Percentiles rank a stretch among this genome's conserved stretches.
Evolutionary conservation across 2,329 filamentous ascomycete species (phyloP).

Genomic region (Colletotrichum sansevieriae): DNA sequence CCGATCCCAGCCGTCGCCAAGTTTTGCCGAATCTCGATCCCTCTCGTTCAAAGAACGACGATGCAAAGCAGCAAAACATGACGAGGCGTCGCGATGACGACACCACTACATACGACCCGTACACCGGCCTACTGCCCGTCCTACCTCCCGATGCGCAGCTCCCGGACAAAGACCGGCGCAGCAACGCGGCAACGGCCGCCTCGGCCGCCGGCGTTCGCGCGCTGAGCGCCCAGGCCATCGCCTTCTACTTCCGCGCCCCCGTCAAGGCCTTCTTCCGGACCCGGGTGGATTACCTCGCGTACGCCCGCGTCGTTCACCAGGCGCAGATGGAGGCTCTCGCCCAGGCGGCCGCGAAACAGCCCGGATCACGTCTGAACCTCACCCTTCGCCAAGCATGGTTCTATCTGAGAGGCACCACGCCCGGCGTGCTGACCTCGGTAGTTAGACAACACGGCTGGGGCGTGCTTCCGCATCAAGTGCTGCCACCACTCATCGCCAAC

Average conservation of each 20-base stretch:
- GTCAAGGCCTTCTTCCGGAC: slow-evolving; percentile 94
- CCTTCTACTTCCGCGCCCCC: slow-evolving; percentile 92
- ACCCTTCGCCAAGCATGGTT: slow-evolving; percentile 58
- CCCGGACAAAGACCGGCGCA: slow-evolving; percentile 62
- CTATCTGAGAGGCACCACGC: slow-evolving; percentile 74
- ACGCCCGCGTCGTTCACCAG: slow-evolving; percentile 66
- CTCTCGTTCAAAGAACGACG: neutral
- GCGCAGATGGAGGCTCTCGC: slow-evolving; percentile 56
- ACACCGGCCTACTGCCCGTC: slow-evolving; percentile 59
- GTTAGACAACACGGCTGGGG: slow-evolving; percentile 79
- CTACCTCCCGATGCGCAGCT: slow-evolving; percentile 55
- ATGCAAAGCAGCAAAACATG: slow-evolving; percentile 34
- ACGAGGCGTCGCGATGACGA: slow-evolving; percentile 41
- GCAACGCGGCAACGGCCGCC: slow-evolving; percentile 76
- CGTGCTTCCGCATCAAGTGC: slow-evolving; percentile 81
- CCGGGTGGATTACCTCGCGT: slow-evolving; percentile 83
- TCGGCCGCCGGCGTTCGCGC: slow-evolving; percentile 88
- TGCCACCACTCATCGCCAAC: slow-evolving; percentile 81
- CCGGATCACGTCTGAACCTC: slow-evolving; percentile 49
- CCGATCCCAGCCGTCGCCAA: slow-evolving; percentile 39
- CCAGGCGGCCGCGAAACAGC: slow-evolving; percentile 52
- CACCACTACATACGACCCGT: slow-evolving; percentile 31
- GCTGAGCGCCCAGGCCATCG: slow-evolving; percentile 83
- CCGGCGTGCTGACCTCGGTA: slow-evolving; percentile 76
- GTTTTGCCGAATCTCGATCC: slow-evolving; percentile 26